Evolutionary conservation across 2,329 filamentous ascomycete genomes (phyloP).

Genomic region (Tolypocladium album): DNA sequence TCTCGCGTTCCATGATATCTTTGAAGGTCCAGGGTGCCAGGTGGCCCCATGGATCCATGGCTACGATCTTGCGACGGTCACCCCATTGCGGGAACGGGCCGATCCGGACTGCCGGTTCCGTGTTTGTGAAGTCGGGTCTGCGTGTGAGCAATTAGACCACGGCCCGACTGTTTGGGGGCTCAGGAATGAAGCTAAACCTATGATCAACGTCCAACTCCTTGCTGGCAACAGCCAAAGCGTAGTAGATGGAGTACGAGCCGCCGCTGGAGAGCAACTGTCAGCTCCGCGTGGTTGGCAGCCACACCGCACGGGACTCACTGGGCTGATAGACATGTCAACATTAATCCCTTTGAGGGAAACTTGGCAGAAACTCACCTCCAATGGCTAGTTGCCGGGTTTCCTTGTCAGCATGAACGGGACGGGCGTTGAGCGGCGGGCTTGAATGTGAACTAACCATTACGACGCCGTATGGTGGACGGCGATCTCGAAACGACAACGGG

Average conservation of each 20-base stretch:
- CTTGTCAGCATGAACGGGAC: constrained; percentile 3
- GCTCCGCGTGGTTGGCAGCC: not conserved
- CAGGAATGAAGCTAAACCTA: constrained; percentile 28
- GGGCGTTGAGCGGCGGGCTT: not conserved
- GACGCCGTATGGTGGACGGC: constrained; percentile 62
- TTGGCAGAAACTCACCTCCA: constrained; percentile 36
- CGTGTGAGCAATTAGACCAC: not conserved
- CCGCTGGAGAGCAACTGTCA: constrained; percentile 33
- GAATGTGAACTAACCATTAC: constrained; percentile 54
- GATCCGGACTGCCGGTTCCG: constrained; percentile 81
- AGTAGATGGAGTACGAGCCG: constrained; percentile 93
- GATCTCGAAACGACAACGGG: constrained; percentile 80
- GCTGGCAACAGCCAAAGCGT: constrained; percentile 83
- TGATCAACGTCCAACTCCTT: constrained; percentile 80
- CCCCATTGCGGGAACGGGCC: constrained; percentile 86
- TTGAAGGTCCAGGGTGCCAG: constrained; percentile 75
- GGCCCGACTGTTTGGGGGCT: not conserved
- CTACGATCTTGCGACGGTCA: constrained; percentile 87
- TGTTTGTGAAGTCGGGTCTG: constrained; percentile 58
- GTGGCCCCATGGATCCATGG: constrained; percentile 93
- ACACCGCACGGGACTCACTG: constrained; percentile 17
- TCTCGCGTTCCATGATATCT: constrained; percentile 65
- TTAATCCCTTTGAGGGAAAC: not conserved
- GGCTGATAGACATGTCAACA: constrained; percentile 15
- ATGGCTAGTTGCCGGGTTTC: constrained; percentile 29